Evolutionary conservation across 2,329 filamentous ascomycete genomes (phyloP).

Genomic region (Fusarium beomiforme): DNA sequence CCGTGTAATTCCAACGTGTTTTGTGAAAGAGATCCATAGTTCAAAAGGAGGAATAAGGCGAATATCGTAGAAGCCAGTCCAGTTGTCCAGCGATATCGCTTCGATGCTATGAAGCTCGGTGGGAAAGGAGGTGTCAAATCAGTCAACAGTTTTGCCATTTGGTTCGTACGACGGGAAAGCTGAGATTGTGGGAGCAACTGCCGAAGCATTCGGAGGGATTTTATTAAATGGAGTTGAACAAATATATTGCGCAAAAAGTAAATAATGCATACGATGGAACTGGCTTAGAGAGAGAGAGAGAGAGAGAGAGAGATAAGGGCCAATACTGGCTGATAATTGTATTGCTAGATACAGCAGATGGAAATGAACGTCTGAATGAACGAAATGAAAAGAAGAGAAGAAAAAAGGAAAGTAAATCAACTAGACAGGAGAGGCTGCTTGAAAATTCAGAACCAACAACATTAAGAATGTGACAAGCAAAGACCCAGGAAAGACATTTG

Average conservation of each 20-base stretch:
- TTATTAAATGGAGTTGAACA: neutral
- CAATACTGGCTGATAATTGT: neutral
- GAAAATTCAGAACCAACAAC: neutral
- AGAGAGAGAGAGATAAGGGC: neutral
- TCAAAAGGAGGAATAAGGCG: neutral
- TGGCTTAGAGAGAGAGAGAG: neutral
- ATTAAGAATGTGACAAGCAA: neutral
- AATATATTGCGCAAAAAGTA: neutral
- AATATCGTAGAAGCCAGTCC: neutral
- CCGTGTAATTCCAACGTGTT: neutral
- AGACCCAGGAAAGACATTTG: neutral
- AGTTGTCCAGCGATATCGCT: neutral
- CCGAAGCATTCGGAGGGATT: fast-evolving
- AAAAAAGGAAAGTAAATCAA: neutral
- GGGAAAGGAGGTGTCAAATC: neutral
- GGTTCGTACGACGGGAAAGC: fast-evolving
- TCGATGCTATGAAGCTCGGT: fast-evolving
- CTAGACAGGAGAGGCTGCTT: neutral
- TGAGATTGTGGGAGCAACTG: no score
- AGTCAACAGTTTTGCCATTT: neutral
- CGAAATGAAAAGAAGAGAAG: neutral
- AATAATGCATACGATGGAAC: neutral
- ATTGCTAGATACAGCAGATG: neutral
- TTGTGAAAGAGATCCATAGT: fast-evolving
- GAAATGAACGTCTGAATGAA: neutral